These are phyloP conservation scores for Ustilago cynodontis DNA, from an alignment of 1,284 basidiomycete species.

Conservation along the genomic window DNA sequence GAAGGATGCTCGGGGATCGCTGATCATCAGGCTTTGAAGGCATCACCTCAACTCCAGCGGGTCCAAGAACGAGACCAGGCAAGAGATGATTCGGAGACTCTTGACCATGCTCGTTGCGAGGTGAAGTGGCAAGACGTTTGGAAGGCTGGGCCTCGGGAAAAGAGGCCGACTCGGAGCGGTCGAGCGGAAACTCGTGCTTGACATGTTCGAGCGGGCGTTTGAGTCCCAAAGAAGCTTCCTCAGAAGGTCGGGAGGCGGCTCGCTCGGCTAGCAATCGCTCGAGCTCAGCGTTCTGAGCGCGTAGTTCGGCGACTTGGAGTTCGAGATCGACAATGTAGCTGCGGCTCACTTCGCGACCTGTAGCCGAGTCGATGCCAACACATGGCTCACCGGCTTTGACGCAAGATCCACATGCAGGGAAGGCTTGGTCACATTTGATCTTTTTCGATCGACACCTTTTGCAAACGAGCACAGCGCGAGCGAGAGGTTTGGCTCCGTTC, in stretches of 20 bases:
- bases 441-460: slow-evolving; percentile 53
- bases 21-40: slow-evolving; percentile 9
- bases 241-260: slow-evolving; percentile 9
- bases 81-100: slow-evolving; percentile 9
- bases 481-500: slow-evolving; percentile 41
- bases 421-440: slow-evolving; percentile 55
- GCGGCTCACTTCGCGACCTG: slow-evolving; percentile 49
- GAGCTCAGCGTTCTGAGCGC: slow-evolving; percentile 45
- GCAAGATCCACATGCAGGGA: slow-evolving; percentile 52
- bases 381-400: slow-evolving; percentile 53
- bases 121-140: slow-evolving; percentile 28
- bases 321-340: slow-evolving; percentile 54
- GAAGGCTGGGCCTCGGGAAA: slow-evolving; percentile 22
- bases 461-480: slow-evolving; percentile 48
- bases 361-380: slow-evolving; percentile 52
- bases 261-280: slow-evolving; percentile 24
- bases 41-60: slow-evolving; percentile 30
- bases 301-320: slow-evolving; percentile 40
- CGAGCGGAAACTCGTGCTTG: slow-evolving; percentile 32
- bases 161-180: slow-evolving; percentile 21
- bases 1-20: background rate
- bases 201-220: slow-evolving; percentile 44
- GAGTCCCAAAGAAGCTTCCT: slow-evolving; percentile 7
- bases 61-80: slow-evolving; percentile 37
- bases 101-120: slow-evolving; percentile 5